Percentiles rank a stretch among this genome's conserved stretches.
These are phyloP conservation scores for Fraxinus cuspidata DNA, from an alignment of 257 asterid species.

Conservation along the genomic window DNA sequence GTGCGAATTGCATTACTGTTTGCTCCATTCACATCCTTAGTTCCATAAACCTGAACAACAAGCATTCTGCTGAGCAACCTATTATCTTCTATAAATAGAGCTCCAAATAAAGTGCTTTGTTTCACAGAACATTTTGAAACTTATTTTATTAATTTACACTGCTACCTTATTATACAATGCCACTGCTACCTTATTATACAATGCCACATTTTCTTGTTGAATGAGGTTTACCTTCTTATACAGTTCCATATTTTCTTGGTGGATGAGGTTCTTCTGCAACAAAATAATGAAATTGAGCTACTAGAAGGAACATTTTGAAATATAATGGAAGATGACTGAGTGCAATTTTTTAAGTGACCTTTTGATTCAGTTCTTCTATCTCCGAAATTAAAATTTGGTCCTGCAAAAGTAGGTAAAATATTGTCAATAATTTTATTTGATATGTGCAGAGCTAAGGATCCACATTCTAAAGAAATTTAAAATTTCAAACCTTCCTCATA, in stretches of 20 bases:
- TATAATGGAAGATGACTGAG: background rate
- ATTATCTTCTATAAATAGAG: background rate
- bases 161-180: slow-evolving; percentile 56
- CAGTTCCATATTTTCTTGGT: slow-evolving; percentile 68
- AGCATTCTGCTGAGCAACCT: slow-evolving; percentile 17
- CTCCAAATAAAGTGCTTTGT: slow-evolving; percentile 6
- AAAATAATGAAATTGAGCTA: slow-evolving; percentile 35
- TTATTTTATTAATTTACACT: slow-evolving; percentile 10
- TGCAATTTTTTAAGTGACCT: slow-evolving; percentile 42
- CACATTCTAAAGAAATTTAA: slow-evolving; percentile 1
- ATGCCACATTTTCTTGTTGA: slow-evolving; percentile 50
- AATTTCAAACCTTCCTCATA: slow-evolving; percentile 53
- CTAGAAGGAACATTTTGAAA: slow-evolving; percentile 19
- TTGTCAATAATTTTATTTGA: slow-evolving; percentile 14
- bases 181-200: slow-evolving; percentile 54
- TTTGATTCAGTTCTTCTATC: slow-evolving; percentile 59
- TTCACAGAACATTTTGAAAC: slow-evolving; percentile 10
- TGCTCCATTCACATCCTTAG: slow-evolving; percentile 44
- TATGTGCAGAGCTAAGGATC: background rate
- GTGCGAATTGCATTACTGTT: slow-evolving; percentile 38
- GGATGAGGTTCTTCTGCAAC: slow-evolving; percentile 68
- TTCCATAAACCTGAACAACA: slow-evolving; percentile 54
- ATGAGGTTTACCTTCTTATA: slow-evolving; percentile 53
- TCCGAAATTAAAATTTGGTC: slow-evolving; percentile 59
- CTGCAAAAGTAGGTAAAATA: slow-evolving; percentile 35